Percentiles rank a stretch among this genome's conserved stretches.
phyloP scores from a whole-genome alignment of 2,329 filamentous ascomycete species.

The Orbilia quercus region DNA sequence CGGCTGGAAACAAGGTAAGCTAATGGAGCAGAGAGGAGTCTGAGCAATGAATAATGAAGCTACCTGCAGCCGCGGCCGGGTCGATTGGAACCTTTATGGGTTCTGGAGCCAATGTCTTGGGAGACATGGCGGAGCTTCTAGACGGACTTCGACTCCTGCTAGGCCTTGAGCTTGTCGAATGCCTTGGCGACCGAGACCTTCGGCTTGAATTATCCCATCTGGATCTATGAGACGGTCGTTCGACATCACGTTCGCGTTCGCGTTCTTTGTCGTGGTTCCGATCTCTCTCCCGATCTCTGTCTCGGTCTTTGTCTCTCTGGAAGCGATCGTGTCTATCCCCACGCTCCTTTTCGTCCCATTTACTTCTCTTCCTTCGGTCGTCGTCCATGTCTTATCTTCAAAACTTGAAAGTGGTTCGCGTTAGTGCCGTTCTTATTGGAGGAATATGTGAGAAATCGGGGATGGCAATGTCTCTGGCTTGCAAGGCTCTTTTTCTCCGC shows the following conservation, averaged over 20 bases:
- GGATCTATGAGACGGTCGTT: constrained; percentile 66
- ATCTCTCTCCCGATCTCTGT: constrained; percentile 49
- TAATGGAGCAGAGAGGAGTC: constrained; percentile 48
- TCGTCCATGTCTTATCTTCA: constrained; percentile 33
- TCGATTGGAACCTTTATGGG: constrained; percentile 69
- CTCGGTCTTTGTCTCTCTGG: constrained; percentile 55
- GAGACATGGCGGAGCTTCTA: constrained; percentile 63
- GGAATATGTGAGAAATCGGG: no score
- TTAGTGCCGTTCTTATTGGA: no score
- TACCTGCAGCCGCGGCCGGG: constrained; percentile 80
- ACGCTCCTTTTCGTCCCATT: constrained; percentile 60
- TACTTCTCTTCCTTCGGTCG: constrained; percentile 60
- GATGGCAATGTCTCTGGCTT: no score
- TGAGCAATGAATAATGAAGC: constrained; percentile 17
- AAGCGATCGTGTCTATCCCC: constrained; percentile 57
- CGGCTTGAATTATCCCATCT: constrained; percentile 77
- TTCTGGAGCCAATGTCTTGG: constrained; percentile 60
- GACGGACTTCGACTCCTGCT: constrained; percentile 77
- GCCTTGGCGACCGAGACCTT: constrained; percentile 79
- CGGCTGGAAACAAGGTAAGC: constrained; percentile 69
- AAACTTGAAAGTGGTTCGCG: no score
- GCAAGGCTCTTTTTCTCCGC: no score
- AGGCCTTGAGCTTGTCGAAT: constrained; percentile 65
- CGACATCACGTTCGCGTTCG: constrained; percentile 41
- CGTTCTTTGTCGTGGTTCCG: constrained; percentile 5